Conservation (phyloP, 2,329 filamentous ascomycete species). For the Periconia sp. region DNA sequence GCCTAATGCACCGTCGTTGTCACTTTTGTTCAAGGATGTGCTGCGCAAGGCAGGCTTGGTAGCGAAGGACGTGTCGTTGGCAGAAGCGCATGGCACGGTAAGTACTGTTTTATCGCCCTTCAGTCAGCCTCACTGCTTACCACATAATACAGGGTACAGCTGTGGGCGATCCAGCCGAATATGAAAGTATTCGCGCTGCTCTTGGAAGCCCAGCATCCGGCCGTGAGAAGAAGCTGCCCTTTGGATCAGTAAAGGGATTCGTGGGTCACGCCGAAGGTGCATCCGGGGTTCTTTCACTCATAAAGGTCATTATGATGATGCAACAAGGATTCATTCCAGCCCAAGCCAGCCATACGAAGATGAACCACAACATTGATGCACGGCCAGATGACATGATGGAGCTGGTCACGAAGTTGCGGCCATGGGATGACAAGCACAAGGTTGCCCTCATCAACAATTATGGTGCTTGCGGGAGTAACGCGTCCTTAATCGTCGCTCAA, state of each 20-base stretch:
- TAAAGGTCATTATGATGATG: conserved; percentile 38
- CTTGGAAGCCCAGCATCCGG: conserved; percentile 19
- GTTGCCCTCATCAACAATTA: conserved; percentile 29
- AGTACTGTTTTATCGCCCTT: too few relatives aligned
- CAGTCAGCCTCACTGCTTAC: too few relatives aligned
- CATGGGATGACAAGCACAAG: conserved; percentile 14
- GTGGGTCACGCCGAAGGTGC: conserved; percentile 35
- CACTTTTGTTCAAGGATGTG: conserved; percentile 12
- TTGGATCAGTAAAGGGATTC: conserved; percentile 39
- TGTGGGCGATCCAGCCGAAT: conserved; percentile 27
- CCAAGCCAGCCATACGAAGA: conserved; percentile 18
- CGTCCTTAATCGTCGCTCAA: conserved; percentile 17
- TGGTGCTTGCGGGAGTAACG: conserved; percentile 28
- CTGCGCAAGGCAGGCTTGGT: conserved; percentile 1
- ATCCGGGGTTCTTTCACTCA: conserved; percentile 24
- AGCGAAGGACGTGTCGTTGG: conserved; percentile 8
- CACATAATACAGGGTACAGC: too few relatives aligned
- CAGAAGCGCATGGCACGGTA: conserved; percentile 25
- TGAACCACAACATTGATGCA: conserved; percentile 24
- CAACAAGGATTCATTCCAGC: conserved; percentile 24
- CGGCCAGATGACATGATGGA: conserved; percentile 14
- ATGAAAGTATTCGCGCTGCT: conserved; percentile 17
- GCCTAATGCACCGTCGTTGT: conserved; percentile 10
- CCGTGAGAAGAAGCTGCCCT: conserved; percentile 13
- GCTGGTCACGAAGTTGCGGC: conserved; percentile 7